Conservation (phyloP, 345 rosid genomes). For the Populus deltoides region DNA sequence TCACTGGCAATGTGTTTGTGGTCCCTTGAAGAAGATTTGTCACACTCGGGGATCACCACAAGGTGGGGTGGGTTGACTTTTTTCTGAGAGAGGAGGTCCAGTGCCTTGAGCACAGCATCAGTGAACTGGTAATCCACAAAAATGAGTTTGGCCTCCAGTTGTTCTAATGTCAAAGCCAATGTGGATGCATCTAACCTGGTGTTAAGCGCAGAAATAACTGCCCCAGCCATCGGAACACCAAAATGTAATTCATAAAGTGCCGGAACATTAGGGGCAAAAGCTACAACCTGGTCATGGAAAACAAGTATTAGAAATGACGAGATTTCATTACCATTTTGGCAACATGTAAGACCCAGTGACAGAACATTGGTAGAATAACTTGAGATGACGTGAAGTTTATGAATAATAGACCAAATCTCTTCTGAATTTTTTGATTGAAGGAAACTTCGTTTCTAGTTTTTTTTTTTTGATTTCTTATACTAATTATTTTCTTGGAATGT, state of each 20-base stretch:
- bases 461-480: too few relatives aligned
- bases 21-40: background rate
- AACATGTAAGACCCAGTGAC: background rate
- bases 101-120: conserved; percentile 21
- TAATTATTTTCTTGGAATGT: background rate
- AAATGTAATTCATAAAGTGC: conserved; percentile 56
- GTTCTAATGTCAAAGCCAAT: conserved; percentile 27
- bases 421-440: too few relatives aligned
- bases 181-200: conserved; percentile 31
- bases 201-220: conserved; percentile 44
- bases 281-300: conserved; percentile 40
- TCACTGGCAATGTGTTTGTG: background rate
- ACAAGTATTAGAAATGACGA: background rate
- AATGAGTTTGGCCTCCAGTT: conserved; percentile 34
- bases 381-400: too few relatives aligned
- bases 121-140: conserved; percentile 41
- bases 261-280: conserved; percentile 59
- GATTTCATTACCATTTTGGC: background rate
- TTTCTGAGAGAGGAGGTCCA: conserved; percentile 13
- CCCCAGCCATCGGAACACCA: conserved; percentile 64
- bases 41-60: conserved; percentile 29
- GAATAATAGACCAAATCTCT: too few relatives aligned
- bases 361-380: too few relatives aligned
- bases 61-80: conserved; percentile 26
- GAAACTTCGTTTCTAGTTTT: too few relatives aligned